Base-by-base conservation (phyloP, 202 grass and related monocot genomes). In the Panicum hallii region DNA sequence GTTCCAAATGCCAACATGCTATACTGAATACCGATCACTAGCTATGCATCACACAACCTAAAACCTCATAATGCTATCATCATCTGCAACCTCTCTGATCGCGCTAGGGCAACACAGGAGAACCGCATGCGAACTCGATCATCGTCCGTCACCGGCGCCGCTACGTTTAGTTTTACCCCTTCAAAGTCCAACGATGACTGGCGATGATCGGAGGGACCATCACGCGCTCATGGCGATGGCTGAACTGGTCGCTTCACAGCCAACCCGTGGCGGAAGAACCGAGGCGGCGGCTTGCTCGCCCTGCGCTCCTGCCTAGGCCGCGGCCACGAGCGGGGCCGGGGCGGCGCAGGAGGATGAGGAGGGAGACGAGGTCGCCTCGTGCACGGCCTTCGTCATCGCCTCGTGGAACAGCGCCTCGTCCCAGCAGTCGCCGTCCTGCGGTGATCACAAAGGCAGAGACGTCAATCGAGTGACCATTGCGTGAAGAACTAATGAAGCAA, bases 341-440 rank as follows among this genome's bases (percentile, higher is more conserved):
- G 80, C 67, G 80, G 79, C 52, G 66, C 63, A 68, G 67, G 47
- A 52, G 23, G 63, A 61, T 7, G 40, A 38, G 11, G 66, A 76
- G 0, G 67, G 26, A 42, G 65, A 70, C 9, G 67, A 82, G 73
- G 81, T 91, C 11, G 94, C 89, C 40, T 89, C 91, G 66, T 87
- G 90, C 8, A 87, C 83, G 16, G 87, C 90, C 85, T 82, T 93
- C 10, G 73, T 85, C 85, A 97, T 94, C 8, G 82, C 82, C 82
- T 91, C 84, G 60, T 82, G 61, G 63, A 97, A 93, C n/a, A 78
- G 57, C 66, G 80, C 70, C 92, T 97, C 77, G 65, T 95, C 78
- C 95, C 90, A 95, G 46, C 89, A 93, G 34, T 95, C 80, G 40
- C 73, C 79, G 11, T 88, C 91, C 94, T 97, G 94, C 83, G 62